Base-by-base conservation (phyloP, 225 moss, liverwort and hornwort species). In the Marchantia paleacea region DNA sequence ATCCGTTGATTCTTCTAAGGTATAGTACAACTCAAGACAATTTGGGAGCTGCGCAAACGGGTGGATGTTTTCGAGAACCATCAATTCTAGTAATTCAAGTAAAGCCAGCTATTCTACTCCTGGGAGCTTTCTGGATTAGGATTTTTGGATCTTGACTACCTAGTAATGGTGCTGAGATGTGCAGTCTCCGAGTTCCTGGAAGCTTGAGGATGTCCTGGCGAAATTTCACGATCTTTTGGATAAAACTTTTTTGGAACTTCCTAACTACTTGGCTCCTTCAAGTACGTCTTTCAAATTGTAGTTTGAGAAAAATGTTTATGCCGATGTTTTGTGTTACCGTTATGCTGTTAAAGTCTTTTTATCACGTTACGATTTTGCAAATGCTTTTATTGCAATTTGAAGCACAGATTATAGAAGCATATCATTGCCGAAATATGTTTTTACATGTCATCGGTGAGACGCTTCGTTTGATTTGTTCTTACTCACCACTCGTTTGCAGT, bases 121-220 rank as follows among this genome's bases (percentile, higher is more conserved):
- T 39, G 39, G 39, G 39, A 39, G 39, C 5, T 39, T 39, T 39
- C 39, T 39, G 39, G n/a, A n/a, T n/a, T n/a, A n/a, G n/a, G n/a
- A n/a, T n/a, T n/a, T n/a, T n/a, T n/a, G n/a, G 39, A 39, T 39
- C 39, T 39, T 39, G 39, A 39, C 39, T 2, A 39, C 39, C 39
- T 2, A 39, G 39, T 39, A 2, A 39, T 39, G 39, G 3, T 39
- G 39, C 39, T 39, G 39, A 16, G 53, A 12, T 72, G 52, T 78
- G 73, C 81, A 90, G 86, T 86, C 94, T 10, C 99, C 95, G 4
- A 82, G 73, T 19, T 61, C 81, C 18, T 99, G 99, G 99, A 92
- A 84, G 79, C 76, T 99, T 58, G 89, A 89, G 51, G 58, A 29
- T 68, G 79, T 94, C 52, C 76, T 99, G 62, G 87, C 81, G 0